Evolutionary conservation across 371 early-diverging fungal species (phyloP), one percentile per base, ranked within the genome.

Genomic region (Choanephora cucurbitarum): DNA sequence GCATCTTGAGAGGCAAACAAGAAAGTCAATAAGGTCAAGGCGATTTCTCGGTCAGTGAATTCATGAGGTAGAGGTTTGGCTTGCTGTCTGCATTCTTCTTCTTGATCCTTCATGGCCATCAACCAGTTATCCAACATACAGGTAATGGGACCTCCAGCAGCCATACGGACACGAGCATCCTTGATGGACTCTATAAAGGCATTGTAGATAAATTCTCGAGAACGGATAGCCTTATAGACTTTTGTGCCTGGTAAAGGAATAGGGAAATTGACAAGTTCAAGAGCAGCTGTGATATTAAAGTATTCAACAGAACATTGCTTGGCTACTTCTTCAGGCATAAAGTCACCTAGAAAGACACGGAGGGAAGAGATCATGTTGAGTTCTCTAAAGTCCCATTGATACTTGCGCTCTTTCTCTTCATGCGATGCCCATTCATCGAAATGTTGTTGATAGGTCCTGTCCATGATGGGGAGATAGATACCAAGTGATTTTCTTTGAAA

Each of bases 241-340:
- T 79, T 78, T 60, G 81, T 81, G 31, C 79, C 79, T 3, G 81
- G 81, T 19, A 81, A 56, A 28, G 81, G 78, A 41, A 75, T 69
- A 39, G 81, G 81, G 63, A 81, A 81, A 51, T 81, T 81, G 62
- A 81, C 81, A 44, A 81, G 70, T 52, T 81, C 79, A 22, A 81
- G 56, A 2, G 81, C 81, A 34, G 81, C 79, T n/a, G 81, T 81
- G 53, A 81, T 79, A 32, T 77, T 73, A 52, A 77, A 77, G 45
- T 79, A 81, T 28, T 75, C 72, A 44, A 69, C 57, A 18, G 81
- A 81, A 51, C 15, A 61, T 64, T 22, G 56, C 34, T 5, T n/a
- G n/a, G 77, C 77, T 5, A 75, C 73, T 11, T 75, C 66, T 22
- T 73, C 73, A 5, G 72, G 63, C 67, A 81, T 77, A 45, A 64